Conservation (phyloP, 306 rosid species). For the Sindora glabra region DNA sequence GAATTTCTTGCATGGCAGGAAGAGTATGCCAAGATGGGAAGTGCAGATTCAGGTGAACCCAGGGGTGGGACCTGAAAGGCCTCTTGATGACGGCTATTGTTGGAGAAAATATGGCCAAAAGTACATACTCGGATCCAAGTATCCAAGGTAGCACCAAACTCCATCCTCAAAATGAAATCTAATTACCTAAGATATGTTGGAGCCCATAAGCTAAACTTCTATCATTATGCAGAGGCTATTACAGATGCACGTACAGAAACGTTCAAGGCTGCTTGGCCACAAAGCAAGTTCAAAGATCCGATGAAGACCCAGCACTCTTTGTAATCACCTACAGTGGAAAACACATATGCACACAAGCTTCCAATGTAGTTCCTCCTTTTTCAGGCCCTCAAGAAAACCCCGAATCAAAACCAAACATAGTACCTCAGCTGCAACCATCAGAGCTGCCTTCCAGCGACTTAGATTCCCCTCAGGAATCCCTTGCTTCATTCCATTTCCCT, state of each 20-base stretch:
- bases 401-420: constrained; percentile 16
- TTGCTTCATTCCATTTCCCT: constrained; percentile 23
- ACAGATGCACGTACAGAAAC: constrained; percentile 51
- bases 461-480: constrained; percentile 16
- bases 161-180: background rate
- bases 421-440: constrained; percentile 16
- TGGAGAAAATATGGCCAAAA: constrained; percentile 98
- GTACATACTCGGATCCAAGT: constrained; percentile 72
- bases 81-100: constrained; percentile 81
- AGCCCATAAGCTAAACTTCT: background rate
- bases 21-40: constrained; percentile 56
- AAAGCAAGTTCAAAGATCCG: constrained; percentile 65
- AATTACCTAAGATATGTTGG: background rate
- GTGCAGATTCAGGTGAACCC: constrained; percentile 41
- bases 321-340: constrained; percentile 50
- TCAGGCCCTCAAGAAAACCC: constrained; percentile 13
- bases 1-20: constrained; percentile 27
- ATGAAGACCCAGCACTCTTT: constrained; percentile 41
- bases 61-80: constrained; percentile 62
- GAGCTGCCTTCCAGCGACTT: constrained; percentile 34
- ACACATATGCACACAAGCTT: constrained; percentile 42
- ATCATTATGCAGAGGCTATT: constrained; percentile 43
- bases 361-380: constrained; percentile 13
- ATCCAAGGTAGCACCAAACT: constrained; percentile 51
- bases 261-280: constrained; percentile 54